Percentiles rank a stretch among this genome's conserved stretches.
Evolutionary conservation across 2,329 filamentous ascomycete species (phyloP).

Genomic region (Paramyrothecium sp.): DNA sequence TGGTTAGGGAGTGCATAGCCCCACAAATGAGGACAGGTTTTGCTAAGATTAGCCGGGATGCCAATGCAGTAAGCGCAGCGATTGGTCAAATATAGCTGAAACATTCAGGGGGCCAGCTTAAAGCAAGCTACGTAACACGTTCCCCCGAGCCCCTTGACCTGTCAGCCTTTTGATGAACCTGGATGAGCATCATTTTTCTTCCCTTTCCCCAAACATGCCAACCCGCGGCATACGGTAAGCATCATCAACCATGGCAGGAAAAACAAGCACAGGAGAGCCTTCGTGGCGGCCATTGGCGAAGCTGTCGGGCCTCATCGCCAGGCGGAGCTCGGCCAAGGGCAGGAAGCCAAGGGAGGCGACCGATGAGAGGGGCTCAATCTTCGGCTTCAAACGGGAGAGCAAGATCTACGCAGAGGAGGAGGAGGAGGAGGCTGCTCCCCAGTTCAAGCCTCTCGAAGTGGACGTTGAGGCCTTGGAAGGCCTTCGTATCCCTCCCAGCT

Average conservation of each 20-base stretch:
- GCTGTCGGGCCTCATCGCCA: neutral
- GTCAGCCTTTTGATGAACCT: neutral
- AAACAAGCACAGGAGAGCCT: neutral
- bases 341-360: neutral
- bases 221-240: neutral
- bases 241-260: conserved; percentile 7
- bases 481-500: neutral
- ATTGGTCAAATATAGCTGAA: neutral
- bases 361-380: neutral
- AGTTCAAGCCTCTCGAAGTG: neutral
- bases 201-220: neutral
- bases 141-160: neutral
- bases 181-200: neutral
- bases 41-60: no score
- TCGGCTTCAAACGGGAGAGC: neutral
- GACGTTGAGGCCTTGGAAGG: neutral
- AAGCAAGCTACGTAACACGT: neutral
- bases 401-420: neutral
- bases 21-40: no score
- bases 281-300: neutral
- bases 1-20: no score
- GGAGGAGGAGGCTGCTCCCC: neutral
- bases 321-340: neutral
- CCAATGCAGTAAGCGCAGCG: neutral
- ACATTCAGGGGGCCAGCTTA: neutral